Conservation (phyloP, 2,329 filamentous ascomycete genomes). For the Paramyrothecium sp. region DNA sequence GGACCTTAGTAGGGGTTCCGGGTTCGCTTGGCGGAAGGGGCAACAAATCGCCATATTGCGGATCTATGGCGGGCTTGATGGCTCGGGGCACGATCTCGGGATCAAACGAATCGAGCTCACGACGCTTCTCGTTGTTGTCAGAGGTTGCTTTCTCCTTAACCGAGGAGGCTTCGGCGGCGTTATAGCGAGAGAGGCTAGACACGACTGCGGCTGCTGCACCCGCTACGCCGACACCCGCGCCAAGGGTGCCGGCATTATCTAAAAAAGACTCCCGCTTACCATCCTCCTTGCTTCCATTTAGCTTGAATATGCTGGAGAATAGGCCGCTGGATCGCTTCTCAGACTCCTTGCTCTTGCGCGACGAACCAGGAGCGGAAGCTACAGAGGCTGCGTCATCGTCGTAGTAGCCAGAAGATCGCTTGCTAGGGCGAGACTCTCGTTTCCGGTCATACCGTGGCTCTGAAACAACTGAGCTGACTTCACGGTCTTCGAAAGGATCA, state of each 20-base stretch:
- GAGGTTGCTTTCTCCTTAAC: conserved; percentile 32
- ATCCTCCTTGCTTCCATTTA: conserved; percentile 37
- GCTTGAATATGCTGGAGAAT: conserved; percentile 49
- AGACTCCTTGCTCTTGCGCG: conserved; percentile 32
- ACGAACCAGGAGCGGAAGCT: conserved; percentile 31
- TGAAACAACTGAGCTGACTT: conserved; percentile 49
- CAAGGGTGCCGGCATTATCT: conserved; percentile 69
- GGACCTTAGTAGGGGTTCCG: conserved; percentile 40
- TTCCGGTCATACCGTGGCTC: conserved; percentile 33
- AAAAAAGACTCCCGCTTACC: conserved; percentile 61
- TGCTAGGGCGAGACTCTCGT: conserved; percentile 30
- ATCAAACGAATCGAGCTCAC: conserved; percentile 42
- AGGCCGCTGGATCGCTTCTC: conserved; percentile 41
- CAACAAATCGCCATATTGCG: conserved; percentile 63
- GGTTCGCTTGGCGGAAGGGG: conserved; percentile 62
- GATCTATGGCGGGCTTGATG: conserved; percentile 66
- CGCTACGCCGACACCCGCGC: conserved; percentile 66
- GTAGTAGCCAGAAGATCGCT: conserved; percentile 24
- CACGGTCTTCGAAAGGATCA: conserved; percentile 42
- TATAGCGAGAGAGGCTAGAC: conserved; percentile 37
- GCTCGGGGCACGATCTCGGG: conserved; percentile 57
- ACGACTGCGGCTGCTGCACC: conserved; percentile 43
- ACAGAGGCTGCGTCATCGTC: conserved; percentile 48
- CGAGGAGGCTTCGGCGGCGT: conserved; percentile 43
- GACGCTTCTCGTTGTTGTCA: conserved; percentile 18